Base-by-base conservation (phyloP, 2,329 filamentous ascomycete genomes). In the Verticillium klebahnii region DNA sequence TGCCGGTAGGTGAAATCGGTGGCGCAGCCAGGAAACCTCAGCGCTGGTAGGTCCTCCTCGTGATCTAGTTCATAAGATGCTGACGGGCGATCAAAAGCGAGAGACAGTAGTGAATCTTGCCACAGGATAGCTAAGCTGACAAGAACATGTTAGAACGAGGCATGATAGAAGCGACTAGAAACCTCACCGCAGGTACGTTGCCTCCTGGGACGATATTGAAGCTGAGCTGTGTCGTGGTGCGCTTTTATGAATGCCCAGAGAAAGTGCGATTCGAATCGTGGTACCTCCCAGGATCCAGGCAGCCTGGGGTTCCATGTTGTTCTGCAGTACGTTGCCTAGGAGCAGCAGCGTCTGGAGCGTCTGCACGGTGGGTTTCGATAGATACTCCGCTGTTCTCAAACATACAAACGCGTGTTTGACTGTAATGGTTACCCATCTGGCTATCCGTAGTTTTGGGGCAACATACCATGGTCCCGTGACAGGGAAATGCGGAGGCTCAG, bases 271-370 rank as follows among this genome's bases (percentile, higher is more conserved):
- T 25, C 63, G 45, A 15, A 61, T 58, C 2, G 63, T 65, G 1
- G 59, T 60, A 31, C 60, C 63, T 8, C 59, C 63, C 3, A 65
- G 37, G 14, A 62, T 58, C 62, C 62, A 65, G n/a, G 63, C 63
- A 2, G 63, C 58, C 32, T 65, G 63, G 3, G 63, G 63, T 23
- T 65, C 61, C 57, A 63, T 63, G 11, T 60, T 34, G 32, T 62
- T 65, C n/a, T 64, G 63, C 12, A 65, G 59, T 4, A 60, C 60
- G 31, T 60, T 63, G 1, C 63, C 63, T 5, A 65, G 56, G 6
- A 65, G 37, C 14, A 40, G 37, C 12, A 40, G 37, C 5, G 37
- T 40, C 17, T 40, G 37, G 14, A 40, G 37, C 14, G 37, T 40
- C 37, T 40, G 12, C 15, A 15, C 6, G 2, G 14, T 40, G 37